Conservation (phyloP, 2,329 filamentous ascomycete genomes). For the Celoporthe dispersa region DNA sequence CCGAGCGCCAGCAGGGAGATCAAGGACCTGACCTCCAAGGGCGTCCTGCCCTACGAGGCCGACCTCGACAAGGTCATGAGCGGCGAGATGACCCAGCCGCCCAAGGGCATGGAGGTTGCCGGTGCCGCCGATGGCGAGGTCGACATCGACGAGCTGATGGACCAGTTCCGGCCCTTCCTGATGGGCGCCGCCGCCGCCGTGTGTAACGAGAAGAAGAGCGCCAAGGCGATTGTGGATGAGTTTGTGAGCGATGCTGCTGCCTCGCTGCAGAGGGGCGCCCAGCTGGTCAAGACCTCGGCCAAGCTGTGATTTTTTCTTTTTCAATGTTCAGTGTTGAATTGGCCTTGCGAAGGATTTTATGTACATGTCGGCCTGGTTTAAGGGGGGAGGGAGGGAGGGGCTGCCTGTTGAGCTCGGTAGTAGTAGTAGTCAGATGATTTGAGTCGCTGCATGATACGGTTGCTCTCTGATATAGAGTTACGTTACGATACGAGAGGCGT, state of each 20-base stretch:
- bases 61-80: conserved; percentile 82
- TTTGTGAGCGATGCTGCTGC: conserved; percentile 82
- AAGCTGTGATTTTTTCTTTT: conserved; percentile 61
- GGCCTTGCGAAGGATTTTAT: not conserved
- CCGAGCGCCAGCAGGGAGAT: conserved; percentile 88
- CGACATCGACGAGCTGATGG: conserved; percentile 83
- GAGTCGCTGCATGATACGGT: not conserved
- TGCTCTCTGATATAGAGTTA: not conserved
- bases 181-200: conserved; percentile 98
- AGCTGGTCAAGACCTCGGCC: conserved; percentile 58
- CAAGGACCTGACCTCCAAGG: conserved; percentile 87
- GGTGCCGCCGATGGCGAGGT: conserved; percentile 68
- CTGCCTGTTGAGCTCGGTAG: not conserved
- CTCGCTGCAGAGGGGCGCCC: conserved; percentile 70
- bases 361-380: not conserved
- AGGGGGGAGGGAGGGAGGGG: not conserved
- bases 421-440: not conserved
- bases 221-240: conserved; percentile 93
- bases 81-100: conserved; percentile 67
- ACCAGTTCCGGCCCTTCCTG: conserved; percentile 86
- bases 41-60: conserved; percentile 89
- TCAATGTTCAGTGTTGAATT: too few relatives aligned
- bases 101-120: conserved; percentile 67
- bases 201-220: conserved; percentile 88
- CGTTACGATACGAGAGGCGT: not conserved